Conservation (phyloP, 1,284 basidiomycete species). For the Apiotrichum mycotoxinovorans region DNA sequence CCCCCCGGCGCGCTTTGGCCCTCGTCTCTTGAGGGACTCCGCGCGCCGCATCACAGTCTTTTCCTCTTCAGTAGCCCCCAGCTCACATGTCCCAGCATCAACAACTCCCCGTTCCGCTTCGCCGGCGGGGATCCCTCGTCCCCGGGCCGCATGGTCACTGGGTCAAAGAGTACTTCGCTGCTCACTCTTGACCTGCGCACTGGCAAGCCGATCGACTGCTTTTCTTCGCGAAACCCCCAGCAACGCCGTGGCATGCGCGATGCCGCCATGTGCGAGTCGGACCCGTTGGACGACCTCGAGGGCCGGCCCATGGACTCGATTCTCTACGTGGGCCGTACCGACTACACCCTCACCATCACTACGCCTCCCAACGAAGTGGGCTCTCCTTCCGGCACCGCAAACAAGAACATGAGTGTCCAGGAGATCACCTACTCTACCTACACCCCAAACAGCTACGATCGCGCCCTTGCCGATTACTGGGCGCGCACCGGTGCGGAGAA, state of each 20-base stretch:
- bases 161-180: slow-evolving; percentile 46
- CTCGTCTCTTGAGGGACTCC: no score
- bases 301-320: slow-evolving; percentile 31
- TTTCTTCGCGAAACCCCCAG: slow-evolving; percentile 29
- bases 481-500: slow-evolving; percentile 27
- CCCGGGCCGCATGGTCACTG: slow-evolving; percentile 43
- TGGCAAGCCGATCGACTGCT: slow-evolving; percentile 44
- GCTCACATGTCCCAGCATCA: slow-evolving; percentile 31
- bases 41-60: no score
- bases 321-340: slow-evolving; percentile 44
- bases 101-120: slow-evolving; percentile 47
- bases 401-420: slow-evolving; percentile 27
- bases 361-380: slow-evolving; percentile 13
- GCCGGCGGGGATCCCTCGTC: slow-evolving; percentile 34
- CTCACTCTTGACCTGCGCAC: slow-evolving; percentile 47
- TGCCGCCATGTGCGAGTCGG: slow-evolving; percentile 29
- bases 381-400: slow-evolving; percentile 1
- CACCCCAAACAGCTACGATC: slow-evolving; percentile 46
- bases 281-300: slow-evolving; percentile 42
- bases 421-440: slow-evolving; percentile 48
- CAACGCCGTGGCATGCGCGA: not conserved
- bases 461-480: slow-evolving; percentile 47
- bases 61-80: no score
- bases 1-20: no score
- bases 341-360: slow-evolving; percentile 44